Evolutionary conservation across 495 filamentous ascomycete species (phyloP).

Genomic region (Penicillium cataractarum): DNA sequence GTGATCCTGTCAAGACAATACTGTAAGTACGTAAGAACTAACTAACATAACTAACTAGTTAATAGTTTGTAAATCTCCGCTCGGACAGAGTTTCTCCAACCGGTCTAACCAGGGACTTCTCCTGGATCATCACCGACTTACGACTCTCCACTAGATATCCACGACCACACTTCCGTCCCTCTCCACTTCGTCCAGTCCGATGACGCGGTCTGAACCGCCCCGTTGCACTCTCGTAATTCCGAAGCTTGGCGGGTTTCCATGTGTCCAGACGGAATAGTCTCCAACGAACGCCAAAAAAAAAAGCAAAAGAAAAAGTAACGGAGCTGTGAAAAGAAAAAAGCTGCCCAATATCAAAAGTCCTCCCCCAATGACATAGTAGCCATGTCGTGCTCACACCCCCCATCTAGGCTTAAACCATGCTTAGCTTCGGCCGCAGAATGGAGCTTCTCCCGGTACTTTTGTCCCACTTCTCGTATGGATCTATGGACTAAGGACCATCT

Average conservation of each 20-base stretch:
- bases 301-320: not conserved
- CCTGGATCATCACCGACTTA: not conserved
- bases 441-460: not conserved
- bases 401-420: not conserved
- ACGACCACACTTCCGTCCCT: not conserved
- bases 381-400: conserved; percentile 21
- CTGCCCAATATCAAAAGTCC: not conserved
- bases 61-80: not conserved
- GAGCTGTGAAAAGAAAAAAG: not conserved
- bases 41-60: too few species aligned
- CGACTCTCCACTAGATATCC: too few species aligned
- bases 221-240: not conserved
- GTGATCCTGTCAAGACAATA: too few species aligned
- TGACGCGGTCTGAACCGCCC: conserved; percentile 21
- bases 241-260: conserved; percentile 15
- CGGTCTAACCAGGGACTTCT: not conserved
- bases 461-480: not conserved
- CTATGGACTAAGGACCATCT: too few species aligned
- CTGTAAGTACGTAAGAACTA: too few species aligned
- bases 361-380: conserved; percentile 11
- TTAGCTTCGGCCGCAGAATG: not conserved
- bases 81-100: conserved; percentile 4
- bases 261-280: not conserved
- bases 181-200: conserved; percentile 12
- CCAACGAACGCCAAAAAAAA: not conserved